These are phyloP conservation scores for Cytidiella melzeri DNA, from an alignment of 768 basidiomycete genomes.

Conservation along the genomic window DNA sequence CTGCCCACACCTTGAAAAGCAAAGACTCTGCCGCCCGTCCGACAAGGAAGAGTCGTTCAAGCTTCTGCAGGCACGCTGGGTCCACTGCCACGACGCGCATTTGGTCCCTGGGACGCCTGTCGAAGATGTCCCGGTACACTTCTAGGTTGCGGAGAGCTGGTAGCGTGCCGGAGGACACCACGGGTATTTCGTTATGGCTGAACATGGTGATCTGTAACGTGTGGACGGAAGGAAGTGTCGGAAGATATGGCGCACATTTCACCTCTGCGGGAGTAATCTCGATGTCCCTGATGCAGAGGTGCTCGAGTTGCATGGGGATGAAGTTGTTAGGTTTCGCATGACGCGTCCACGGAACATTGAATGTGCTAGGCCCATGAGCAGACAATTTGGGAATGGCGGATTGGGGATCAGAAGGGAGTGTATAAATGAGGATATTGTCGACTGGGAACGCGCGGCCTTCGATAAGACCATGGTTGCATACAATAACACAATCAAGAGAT, in stretches of 20 bases:
- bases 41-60: slow-evolving; percentile 3
- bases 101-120: neutral
- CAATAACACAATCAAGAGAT: slow-evolving; percentile 5
- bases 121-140: slow-evolving; percentile 8
- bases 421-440: slow-evolving; percentile 13
- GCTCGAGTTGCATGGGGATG: slow-evolving; percentile 6
- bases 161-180: neutral
- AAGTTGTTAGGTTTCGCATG: slow-evolving; percentile 12
- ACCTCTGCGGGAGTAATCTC: slow-evolving; percentile 1
- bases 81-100: slow-evolving; percentile 1
- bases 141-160: slow-evolving; percentile 1
- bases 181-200: slow-evolving; percentile 3
- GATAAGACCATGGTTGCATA: slow-evolving; percentile 10
- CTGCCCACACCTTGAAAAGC: slow-evolving; percentile 3
- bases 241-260: slow-evolving; percentile 11
- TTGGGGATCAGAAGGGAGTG: slow-evolving; percentile 3
- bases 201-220: slow-evolving; percentile 4
- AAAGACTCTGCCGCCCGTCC: slow-evolving; percentile 1
- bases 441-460: slow-evolving; percentile 2
- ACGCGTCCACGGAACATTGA: slow-evolving; percentile 10
- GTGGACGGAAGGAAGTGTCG: slow-evolving; percentile 11
- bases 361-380: slow-evolving; percentile 9
- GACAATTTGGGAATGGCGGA: slow-evolving; percentile 3
- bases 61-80: slow-evolving; percentile 2
- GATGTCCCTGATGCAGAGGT: slow-evolving; percentile 12